Conservation (phyloP, 768 basidiomycete genomes). For the Podaxis carcinomalis region DNA sequence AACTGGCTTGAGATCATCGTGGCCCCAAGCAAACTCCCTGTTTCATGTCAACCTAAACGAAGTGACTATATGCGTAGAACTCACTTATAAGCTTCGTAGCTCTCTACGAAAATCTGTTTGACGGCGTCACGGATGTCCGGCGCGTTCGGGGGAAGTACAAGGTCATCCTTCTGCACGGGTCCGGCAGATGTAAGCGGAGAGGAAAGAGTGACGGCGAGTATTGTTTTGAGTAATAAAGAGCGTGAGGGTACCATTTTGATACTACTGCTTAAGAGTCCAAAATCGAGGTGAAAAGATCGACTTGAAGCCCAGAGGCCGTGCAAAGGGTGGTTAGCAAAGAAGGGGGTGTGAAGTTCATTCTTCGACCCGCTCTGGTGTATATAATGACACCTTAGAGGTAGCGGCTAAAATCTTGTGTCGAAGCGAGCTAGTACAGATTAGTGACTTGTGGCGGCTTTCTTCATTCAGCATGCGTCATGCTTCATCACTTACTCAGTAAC, state of each 20-base stretch:
- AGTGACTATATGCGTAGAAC: constrained; percentile 7
- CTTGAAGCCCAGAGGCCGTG: neutral
- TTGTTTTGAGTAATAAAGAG: neutral
- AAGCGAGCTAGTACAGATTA: neutral
- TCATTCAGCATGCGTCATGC: too few species aligned
- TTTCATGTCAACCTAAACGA: neutral
- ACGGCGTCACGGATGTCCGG: constrained; percentile 35
- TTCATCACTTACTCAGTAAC: too few species aligned
- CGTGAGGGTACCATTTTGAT: neutral
- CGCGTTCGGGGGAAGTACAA: constrained; percentile 39
- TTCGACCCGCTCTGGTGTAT: neutral
- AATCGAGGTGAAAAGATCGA: neutral
- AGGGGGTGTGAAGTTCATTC: neutral
- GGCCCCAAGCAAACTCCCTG: constrained; percentile 54
- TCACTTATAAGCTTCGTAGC: constrained; percentile 58
- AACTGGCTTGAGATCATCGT: constrained; percentile 56
- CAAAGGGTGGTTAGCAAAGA: neutral
- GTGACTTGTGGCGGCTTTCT: neutral
- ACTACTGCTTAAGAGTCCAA: neutral
- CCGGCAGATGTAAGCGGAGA: constrained; percentile 20
- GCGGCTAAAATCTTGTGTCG: neutral
- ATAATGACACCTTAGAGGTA: neutral
- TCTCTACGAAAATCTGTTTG: constrained; percentile 43
- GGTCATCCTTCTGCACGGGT: constrained; percentile 38
- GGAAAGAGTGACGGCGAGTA: neutral